A percentile compares a stretch with the other conserved stretches of the same genome.
Evolutionary conservation across 768 basidiomycete genomes (phyloP).

Genomic region (Calocera cornea): DNA sequence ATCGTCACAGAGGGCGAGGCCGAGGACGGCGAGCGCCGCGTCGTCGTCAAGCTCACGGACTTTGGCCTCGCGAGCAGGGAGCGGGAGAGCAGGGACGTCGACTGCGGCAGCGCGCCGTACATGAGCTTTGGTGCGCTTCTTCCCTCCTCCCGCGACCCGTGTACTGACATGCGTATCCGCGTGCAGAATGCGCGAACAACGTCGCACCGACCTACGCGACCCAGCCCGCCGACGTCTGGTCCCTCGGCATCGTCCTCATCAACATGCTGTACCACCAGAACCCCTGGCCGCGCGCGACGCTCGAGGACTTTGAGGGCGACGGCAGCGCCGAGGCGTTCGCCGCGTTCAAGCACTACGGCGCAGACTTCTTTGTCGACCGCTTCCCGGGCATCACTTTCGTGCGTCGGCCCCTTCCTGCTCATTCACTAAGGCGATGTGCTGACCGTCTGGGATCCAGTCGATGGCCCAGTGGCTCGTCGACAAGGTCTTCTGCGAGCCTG

Average conservation of each 20-base stretch:
- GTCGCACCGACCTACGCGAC: conserved; percentile 87
- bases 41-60: conserved; percentile 91
- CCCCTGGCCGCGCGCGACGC: conserved; percentile 91
- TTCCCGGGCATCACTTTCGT: conserved; percentile 48
- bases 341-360: conserved; percentile 60
- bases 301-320: conserved; percentile 43
- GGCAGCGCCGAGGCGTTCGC: conserved; percentile 39
- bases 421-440: neutral
- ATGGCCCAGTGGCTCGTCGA: conserved; percentile 81
- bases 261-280: conserved; percentile 99
- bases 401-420: neutral
- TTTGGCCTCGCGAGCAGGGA: conserved; percentile 92
- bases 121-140: conserved; percentile 79
- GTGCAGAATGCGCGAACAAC: conserved; percentile 90
- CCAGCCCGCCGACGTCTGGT: conserved; percentile 96
- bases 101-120: conserved; percentile 96
- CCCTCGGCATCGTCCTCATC: conserved; percentile 94
- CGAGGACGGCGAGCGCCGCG: conserved; percentile 58
- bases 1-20: conserved; percentile 76
- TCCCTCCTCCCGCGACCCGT: neutral
- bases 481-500: conserved; percentile 69
- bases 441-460: conserved; percentile 36
- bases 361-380: conserved; percentile 75
- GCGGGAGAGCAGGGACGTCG: conserved; percentile 81
- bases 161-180: neutral